A percentile compares a stretch with the other conserved stretches of the same genome.
Evolutionary conservation across 306 rosid genomes (phyloP).

Genomic region (Albizia julibrissin): DNA sequence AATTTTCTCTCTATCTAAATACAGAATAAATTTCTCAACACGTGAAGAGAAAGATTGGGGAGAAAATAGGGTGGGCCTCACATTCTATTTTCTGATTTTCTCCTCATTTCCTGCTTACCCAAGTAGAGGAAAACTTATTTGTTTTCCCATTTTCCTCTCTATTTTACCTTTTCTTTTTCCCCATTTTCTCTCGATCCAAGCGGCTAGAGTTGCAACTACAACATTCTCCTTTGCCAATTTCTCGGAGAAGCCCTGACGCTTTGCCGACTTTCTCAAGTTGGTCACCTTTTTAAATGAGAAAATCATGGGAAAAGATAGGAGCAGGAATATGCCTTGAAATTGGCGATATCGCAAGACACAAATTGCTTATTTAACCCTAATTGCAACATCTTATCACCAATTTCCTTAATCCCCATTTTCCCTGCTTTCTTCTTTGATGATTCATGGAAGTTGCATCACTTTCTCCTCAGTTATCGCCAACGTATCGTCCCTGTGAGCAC

Average conservation of each 20-base stretch:
- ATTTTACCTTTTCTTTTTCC: too few species aligned
- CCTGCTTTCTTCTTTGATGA: neutral
- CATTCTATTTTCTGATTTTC: too few species aligned
- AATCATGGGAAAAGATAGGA: neutral
- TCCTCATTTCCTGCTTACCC: too few species aligned
- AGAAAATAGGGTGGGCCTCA: too few species aligned
- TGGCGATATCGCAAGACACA: neutral
- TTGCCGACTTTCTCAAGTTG: neutral
- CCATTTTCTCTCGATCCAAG: too few species aligned
- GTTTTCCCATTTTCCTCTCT: too few species aligned
- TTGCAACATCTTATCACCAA: neutral
- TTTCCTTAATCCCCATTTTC: too few species aligned
- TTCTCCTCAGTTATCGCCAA: constrained; percentile 20
- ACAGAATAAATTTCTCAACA: too few species aligned
- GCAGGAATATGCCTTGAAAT: constrained; percentile 15
- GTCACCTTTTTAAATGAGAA: neutral
- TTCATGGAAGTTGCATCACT: constrained; percentile 36
- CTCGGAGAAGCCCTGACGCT: neutral
- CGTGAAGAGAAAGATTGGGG: too few species aligned
- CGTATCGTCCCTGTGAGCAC: neutral
- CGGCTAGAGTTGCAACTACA: too few species aligned
- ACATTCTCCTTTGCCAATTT: neutral
- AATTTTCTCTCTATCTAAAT: too few species aligned
- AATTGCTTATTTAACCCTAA: constrained; percentile 6
- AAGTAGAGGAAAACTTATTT: too few species aligned